Conservation (phyloP, 2,329 filamentous ascomycete species). For the Aspergillus bombycis region DNA sequence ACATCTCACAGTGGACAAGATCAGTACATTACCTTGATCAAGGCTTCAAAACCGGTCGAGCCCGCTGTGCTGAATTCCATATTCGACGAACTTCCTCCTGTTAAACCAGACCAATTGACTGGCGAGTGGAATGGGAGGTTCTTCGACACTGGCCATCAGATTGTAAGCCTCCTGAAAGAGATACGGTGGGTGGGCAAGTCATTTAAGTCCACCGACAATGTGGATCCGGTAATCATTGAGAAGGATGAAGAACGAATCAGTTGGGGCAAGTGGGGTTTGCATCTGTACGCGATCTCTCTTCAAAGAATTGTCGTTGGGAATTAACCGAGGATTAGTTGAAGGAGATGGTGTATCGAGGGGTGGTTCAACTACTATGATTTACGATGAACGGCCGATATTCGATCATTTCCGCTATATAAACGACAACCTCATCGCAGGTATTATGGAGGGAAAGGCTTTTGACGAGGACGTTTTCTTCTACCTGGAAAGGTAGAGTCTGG, state of each 20-base stretch:
- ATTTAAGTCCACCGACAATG: constrained; percentile 9
- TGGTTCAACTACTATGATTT: constrained; percentile 16
- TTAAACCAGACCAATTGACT: constrained; percentile 1
- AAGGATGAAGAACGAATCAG: constrained; percentile 7
- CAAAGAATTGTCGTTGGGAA: not conserved
- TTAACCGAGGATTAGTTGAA: not conserved
- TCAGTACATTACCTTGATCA: not conserved
- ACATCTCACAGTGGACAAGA: not conserved
- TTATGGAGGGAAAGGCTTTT: constrained; percentile 9
- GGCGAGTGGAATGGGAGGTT: constrained; percentile 14
- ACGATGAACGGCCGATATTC: constrained; percentile 11
- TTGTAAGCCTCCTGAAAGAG: not conserved
- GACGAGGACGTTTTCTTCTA: not conserved
- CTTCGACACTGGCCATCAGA: constrained; percentile 16
- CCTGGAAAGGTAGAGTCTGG: not conserved
- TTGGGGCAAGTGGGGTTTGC: constrained; percentile 7
- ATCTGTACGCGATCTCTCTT: not conserved
- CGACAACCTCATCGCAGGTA: constrained; percentile 12
- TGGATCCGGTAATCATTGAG: constrained; percentile 13
- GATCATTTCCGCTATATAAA: constrained; percentile 15
- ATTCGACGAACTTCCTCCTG: constrained; percentile 7
- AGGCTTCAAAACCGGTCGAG: not conserved
- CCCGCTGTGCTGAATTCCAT: constrained; percentile 2
- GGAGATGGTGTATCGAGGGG: constrained; percentile 7
- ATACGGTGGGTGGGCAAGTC: constrained; percentile 16